Percentiles rank a stretch among this genome's conserved stretches.
Evolutionary conservation across 768 basidiomycete genomes (phyloP).

Genomic region (Mycena chlorophos): DNA sequence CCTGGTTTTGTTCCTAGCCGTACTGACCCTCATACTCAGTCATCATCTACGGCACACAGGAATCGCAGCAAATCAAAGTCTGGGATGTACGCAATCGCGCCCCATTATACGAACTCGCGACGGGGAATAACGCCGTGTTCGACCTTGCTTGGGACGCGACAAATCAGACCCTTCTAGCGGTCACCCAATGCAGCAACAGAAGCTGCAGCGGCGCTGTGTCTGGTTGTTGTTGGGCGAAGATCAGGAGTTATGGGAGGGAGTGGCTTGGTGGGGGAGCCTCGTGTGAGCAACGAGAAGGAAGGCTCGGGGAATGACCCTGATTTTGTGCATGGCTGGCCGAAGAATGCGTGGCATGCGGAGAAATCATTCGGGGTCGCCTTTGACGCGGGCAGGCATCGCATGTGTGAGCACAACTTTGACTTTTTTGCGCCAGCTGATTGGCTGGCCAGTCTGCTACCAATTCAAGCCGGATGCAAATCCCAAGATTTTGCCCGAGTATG

Average conservation of each 20-base stretch:
- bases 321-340: conserved; percentile 11
- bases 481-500: conserved; percentile 10
- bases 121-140: conserved; percentile 36
- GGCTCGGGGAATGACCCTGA: neutral
- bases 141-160: conserved; percentile 32
- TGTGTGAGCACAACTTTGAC: conserved; percentile 2
- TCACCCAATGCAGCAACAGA: conserved; percentile 31
- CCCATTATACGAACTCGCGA: conserved; percentile 38
- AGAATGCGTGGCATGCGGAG: conserved; percentile 4
- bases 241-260: neutral
- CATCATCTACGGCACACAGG: conserved; percentile 29
- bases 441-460: conserved; percentile 7
- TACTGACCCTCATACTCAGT: conserved; percentile 7
- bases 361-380: conserved; percentile 10
- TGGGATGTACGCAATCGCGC: conserved; percentile 37
- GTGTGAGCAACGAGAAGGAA: neutral
- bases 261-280: neutral
- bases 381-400: conserved; percentile 14
- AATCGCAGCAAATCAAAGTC: conserved; percentile 32
- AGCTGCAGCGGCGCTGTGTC: conserved; percentile 26
- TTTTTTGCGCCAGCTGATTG: neutral
- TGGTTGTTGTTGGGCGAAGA: conserved; percentile 30
- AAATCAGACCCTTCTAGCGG: conserved; percentile 28
- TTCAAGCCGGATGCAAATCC: conserved; percentile 11
- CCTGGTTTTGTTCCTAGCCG: neutral